Evolutionary conservation across 2,329 filamentous ascomycete species (phyloP), one percentile per base, ranked within the genome.

Genomic region (Beauveria pseudobassiana): DNA sequence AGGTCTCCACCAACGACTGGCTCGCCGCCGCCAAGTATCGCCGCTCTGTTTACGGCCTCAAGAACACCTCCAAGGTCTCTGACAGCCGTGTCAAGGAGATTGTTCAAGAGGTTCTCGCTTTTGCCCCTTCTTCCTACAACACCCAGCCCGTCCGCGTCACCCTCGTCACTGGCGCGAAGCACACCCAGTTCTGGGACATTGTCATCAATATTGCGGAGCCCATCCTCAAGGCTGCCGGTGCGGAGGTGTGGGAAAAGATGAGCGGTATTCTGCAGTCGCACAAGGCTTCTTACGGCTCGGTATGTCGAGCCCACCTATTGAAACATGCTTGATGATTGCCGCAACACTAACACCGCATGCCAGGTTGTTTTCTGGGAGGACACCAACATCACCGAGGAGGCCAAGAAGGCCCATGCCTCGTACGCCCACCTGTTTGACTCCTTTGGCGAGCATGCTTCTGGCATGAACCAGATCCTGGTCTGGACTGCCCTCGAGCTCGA

Each of bases 281-380:
- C 59, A 62, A 57, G 52, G 59, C 52, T 51, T 48, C 59, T 16
- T 62, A 62, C 34, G 59, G 59, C 59, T 62, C 59, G 24, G 59
- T 62, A 61, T 5, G 59, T 60, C 4, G 4, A 20, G 12, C 24
- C 12, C 4, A 20, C 24, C 6, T 7, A 16, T 18, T 16, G 0
- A 20, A 63, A 3, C 87, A 87, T 18, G 71, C 78, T 64, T 92
- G 83, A 79, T 76, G 84, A 18, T 12, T 71, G 66, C 89, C 78
- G 66, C 89, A 78, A 16, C 70, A 66, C 61, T 65, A 68, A 67
- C 76, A 70, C 81, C 64, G 73, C 70, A 66, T 70, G 77, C 90
- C 92, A 67, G 93, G 88, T 93, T 69, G 85, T 97, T 69, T 96
- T 96, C 85, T 96, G 90, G 80, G 87, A 91, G 77, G 90, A 96